Evolutionary conservation across 2,329 filamentous ascomycete species (phyloP).

Genomic region (Trichophaea hybrida): DNA sequence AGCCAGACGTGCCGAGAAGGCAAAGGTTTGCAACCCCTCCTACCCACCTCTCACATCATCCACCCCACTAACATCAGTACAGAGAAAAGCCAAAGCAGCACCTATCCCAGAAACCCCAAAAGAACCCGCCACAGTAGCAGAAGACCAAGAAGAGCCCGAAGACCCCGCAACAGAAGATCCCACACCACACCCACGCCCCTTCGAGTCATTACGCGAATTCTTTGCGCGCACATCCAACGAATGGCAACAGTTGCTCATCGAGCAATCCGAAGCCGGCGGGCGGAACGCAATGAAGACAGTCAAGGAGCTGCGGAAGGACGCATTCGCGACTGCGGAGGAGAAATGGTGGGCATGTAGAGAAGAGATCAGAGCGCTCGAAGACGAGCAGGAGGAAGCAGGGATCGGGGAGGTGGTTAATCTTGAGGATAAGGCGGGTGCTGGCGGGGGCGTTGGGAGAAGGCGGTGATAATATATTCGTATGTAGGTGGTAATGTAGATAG

Average conservation of each 20-base stretch:
- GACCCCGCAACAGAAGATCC: slow-evolving; percentile 30
- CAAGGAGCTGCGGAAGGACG: slow-evolving; percentile 86
- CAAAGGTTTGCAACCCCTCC: slow-evolving; percentile 15
- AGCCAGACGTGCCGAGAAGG: slow-evolving; percentile 32
- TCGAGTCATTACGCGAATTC: slow-evolving; percentile 83
- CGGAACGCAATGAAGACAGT: slow-evolving; percentile 42
- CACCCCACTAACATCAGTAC: slow-evolving; percentile 3
- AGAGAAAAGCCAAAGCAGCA: slow-evolving; percentile 9
- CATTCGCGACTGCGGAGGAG: slow-evolving; percentile 81
- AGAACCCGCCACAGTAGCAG: slow-evolving; percentile 19
- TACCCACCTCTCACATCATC: background rate
- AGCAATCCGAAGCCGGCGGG: slow-evolving; percentile 54
- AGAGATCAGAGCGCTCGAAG: slow-evolving; percentile 79
- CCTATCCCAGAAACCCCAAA: slow-evolving; percentile 8
- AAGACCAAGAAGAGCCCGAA: slow-evolving; percentile 34
- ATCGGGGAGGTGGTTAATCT: slow-evolving; percentile 90
- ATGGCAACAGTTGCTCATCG: slow-evolving; percentile 81
- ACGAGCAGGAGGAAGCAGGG: slow-evolving; percentile 88
- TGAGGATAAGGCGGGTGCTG: slow-evolving; percentile 29
- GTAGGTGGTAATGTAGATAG: background rate
- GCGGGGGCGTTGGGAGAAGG: slow-evolving; percentile 21
- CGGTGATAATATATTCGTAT: background rate
- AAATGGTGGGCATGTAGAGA: slow-evolving; percentile 99
- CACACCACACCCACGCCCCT: slow-evolving; percentile 43
- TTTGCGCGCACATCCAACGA: slow-evolving; percentile 73